Conservation (phyloP, 345 rosid species). For the Eutrema heterophyllum region DNA sequence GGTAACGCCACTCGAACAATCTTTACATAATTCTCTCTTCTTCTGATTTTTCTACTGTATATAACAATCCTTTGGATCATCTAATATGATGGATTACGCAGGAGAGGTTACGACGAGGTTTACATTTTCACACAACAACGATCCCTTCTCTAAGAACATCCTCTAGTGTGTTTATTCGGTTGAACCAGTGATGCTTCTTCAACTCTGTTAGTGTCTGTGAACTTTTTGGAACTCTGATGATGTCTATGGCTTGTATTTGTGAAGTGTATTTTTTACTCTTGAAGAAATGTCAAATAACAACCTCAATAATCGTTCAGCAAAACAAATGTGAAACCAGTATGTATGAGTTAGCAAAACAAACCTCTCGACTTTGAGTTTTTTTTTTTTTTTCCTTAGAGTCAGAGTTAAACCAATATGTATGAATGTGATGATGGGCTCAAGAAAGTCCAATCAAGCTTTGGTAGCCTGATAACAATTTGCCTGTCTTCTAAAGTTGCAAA, state of each 20-base stretch:
- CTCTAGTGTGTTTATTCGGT: background rate
- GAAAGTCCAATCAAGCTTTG: background rate
- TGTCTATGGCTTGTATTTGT: background rate
- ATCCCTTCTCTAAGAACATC: slow-evolving; percentile 16
- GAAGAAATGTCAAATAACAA: background rate
- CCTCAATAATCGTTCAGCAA: background rate
- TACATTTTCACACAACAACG: slow-evolving; percentile 58
- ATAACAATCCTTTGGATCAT: background rate
- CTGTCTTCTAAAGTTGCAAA: background rate
- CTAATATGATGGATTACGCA: slow-evolving; percentile 28
- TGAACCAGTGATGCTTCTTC: background rate
- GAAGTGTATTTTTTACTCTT: background rate
- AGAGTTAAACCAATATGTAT: no score
- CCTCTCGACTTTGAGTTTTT: no score
- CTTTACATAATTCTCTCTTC: background rate
- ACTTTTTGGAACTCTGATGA: background rate
- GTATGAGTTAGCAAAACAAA: no score
- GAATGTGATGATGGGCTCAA: background rate
- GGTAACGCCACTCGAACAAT: slow-evolving; percentile 43
- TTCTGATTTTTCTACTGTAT: background rate
- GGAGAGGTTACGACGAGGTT: slow-evolving; percentile 83
- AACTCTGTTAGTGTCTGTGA: background rate
- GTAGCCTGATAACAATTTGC: background rate
- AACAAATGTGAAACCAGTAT: no score
- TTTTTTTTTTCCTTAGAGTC: no score